Percentiles rank a stretch among this genome's conserved stretches.
phyloP scores from a whole-genome alignment of 2,329 filamentous ascomycete species.

The Cordyceps cicadae region DNA sequence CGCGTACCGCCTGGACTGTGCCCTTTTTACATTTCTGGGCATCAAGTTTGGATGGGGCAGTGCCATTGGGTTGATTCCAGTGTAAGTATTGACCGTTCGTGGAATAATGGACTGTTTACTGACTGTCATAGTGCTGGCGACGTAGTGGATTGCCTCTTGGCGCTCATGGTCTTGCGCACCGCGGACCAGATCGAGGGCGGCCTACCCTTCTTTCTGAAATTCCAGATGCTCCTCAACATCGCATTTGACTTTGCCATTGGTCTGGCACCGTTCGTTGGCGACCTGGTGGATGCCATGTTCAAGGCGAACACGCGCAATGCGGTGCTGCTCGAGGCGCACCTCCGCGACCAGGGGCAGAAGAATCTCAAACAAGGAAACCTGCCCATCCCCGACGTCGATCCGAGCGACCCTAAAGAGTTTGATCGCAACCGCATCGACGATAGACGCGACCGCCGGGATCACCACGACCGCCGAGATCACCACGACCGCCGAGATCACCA shows the following conservation, averaged over 20 bases:
- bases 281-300: slow-evolving; percentile 63
- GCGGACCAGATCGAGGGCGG: slow-evolving; percentile 71
- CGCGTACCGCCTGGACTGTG: slow-evolving; percentile 79
- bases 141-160: slow-evolving; percentile 62
- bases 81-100: slow-evolving; percentile 45
- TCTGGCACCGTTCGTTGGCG: slow-evolving; percentile 67
- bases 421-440: slow-evolving; percentile 26
- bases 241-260: slow-evolving; percentile 65
- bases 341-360: slow-evolving; percentile 60
- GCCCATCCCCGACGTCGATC: slow-evolving; percentile 39
- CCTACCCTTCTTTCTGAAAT: slow-evolving; percentile 51
- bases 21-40: slow-evolving; percentile 71
- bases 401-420: slow-evolving; percentile 44
- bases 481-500: too few relatives aligned
- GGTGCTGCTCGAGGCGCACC: slow-evolving; percentile 56
- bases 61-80: slow-evolving; percentile 75
- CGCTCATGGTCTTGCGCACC: slow-evolving; percentile 64
- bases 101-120: slow-evolving; percentile 10
- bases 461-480: neutral
- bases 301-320: slow-evolving; percentile 73
- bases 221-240: slow-evolving; percentile 76
- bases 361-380: slow-evolving; percentile 40
- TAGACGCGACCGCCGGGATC: neutral
- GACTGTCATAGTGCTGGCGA: slow-evolving; percentile 57
- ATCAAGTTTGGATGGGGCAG: slow-evolving; percentile 84